phyloP scores from a whole-genome alignment of 371 early-diverging fungal genomes.

The Actinomortierella wolfii region DNA sequence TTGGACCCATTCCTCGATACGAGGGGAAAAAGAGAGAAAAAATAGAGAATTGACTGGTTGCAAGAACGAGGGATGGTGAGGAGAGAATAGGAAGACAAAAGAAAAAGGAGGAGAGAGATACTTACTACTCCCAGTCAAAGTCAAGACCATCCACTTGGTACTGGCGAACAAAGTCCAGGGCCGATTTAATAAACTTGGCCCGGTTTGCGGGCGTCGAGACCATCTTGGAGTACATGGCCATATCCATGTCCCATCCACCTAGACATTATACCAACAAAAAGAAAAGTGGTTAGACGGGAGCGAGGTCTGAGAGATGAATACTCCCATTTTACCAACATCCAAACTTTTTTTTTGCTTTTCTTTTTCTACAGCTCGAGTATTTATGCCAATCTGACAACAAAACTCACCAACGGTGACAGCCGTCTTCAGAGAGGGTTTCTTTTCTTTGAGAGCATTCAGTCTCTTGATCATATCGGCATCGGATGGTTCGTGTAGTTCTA shows the following conservation, averaged over 20 bases:
- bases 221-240: conserved; percentile 44
- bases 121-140: conserved; percentile 47
- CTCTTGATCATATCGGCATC: conserved; percentile 10
- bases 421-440: conserved; percentile 29
- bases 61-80: neutral
- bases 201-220: conserved; percentile 36
- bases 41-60: too few species aligned
- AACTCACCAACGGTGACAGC: conserved; percentile 28
- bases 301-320: too few species aligned
- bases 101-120: neutral
- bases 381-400: neutral
- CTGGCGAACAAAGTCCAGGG: conserved; percentile 20
- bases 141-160: conserved; percentile 36
- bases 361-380: neutral
- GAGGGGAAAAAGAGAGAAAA: too few species aligned
- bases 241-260: conserved; percentile 47
- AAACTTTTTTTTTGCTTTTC: neutral
- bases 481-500: conserved; percentile 13
- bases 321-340: too few species aligned
- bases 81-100: neutral
- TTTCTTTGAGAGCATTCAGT: conserved; percentile 35
- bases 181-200: conserved; percentile 40
- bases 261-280: neutral
- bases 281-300: neutral
- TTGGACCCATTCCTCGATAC: too few species aligned